Evolutionary conservation across 371 early-diverging fungal genomes (phyloP), one percentile per base, ranked within the genome.

Genomic region (Mucor mucedo): DNA sequence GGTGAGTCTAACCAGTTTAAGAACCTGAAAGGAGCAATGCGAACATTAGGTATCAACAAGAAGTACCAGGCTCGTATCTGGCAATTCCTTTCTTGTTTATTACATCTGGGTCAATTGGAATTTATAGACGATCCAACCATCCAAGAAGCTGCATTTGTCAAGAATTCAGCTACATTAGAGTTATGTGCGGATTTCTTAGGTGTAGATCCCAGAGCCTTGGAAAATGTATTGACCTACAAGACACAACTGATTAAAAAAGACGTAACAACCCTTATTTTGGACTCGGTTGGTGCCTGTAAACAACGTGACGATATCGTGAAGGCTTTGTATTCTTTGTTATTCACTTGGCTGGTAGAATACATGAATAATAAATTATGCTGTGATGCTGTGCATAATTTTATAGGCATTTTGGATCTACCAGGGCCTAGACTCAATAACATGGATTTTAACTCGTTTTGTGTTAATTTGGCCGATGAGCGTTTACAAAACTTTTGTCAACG

Each of bases 301-400:
- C 96, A 95, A 70, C 86, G 95, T 11, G 95, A 96, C 67, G 79
- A 82, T 3, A 74, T 96, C 2, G 93, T 94, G 0, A 75, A 78
- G 32, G 80, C 87, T 2, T 82, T 97, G 8, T 96, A 96, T 70
- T 88, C 89, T 4, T 83, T 95, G 6, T 69, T 97, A 16, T 92
- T 95, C 70, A 81, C 88, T 13, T 97, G 96, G 93, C 65, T 98
- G 10, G 87, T 95, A 10, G 98, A 96, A 68, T 87, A 89, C 57
- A 87, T 95, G 69, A 97, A 97, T 75, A 73, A 78, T n/a, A 88
- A 90, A 39, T 78, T 96, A n/a, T 87, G 89, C 69, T 82, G 78
- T 42, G 84, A 81, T 4, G 75, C 82, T 2, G 59, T 67, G 2
- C 81, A 84, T 58, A 91, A 90, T 69, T 89, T 93, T 62, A 86